Base-by-base conservation (phyloP, 352 stramenopile species). In the Pythium guiyangense region DNA sequence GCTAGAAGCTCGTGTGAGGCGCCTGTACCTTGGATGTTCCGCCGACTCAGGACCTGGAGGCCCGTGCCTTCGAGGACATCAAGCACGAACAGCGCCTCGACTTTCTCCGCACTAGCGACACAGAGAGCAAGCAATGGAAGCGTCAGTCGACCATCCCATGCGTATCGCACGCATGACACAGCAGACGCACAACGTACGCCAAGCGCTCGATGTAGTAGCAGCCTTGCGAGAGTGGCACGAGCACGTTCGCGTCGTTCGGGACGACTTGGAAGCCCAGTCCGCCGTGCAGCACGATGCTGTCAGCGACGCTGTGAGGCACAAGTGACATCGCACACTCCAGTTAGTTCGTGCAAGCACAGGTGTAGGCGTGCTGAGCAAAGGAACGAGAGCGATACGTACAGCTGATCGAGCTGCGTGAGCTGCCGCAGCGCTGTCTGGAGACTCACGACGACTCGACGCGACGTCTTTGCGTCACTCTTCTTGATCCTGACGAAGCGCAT, bases 141-240 rank as follows among this genome's bases (percentile, higher is more conserved):
- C 10, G 18, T 26, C 42, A 47, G n/a, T n/a, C n/a, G n/a, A n/a
- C n/a, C n/a, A n/a, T 34, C 31, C 6, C 31, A 37, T 20, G 39
- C 20, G 11, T 44, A 2, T 17, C 0, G 3, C 15, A 20, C 6
- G 8, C 27, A n/a, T 10, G 42, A 47, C 15, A 11, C 6, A 17
- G 31, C 20, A 61, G 20, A 29, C n/a, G 25, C 8, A n/a, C 20
- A 35, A 35, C 37, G 27, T 31, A 94, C 84, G 78, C 60, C 22
- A 94, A 70, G 35, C 82, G 74, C 59, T 94, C 84, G 29, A 92
- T 71, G 52, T 88, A 94, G 63, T 81, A 86, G 63, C 75, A 89
- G 43, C 84, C 84, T 47, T 85, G 74, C 1, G 77, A 84, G 14
- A 90, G 60, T 8, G 79, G 79, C 18, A 67, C 73, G 22, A 94